Evolutionary conservation across 1,284 basidiomycete genomes (phyloP), one percentile per base, ranked within the genome.

Genomic region (Termitomyces sp.): DNA sequence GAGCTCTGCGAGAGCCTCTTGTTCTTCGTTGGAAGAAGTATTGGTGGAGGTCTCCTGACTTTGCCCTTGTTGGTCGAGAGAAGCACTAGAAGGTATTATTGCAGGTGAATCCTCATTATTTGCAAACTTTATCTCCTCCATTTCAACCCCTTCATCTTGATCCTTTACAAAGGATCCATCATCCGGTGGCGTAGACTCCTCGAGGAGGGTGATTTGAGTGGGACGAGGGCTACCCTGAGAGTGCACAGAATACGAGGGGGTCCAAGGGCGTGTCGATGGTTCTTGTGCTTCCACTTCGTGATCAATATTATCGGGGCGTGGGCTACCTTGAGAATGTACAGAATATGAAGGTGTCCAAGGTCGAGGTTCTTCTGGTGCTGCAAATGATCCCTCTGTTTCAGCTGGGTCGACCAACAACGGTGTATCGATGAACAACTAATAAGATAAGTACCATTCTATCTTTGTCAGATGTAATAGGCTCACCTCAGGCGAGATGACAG

Each of bases 171-270:
- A 41, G 1, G 33, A 38, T 21, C 38, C 38, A 6, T 43, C 38
- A 1, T 38, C 21, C 13, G 44, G 16, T n/a, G 7, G 11, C 21
- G 48, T 16, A 14, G 38, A 19, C 19, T 56, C 56, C 33, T 57
- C 55, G 24, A 28, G 48, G 42, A 58, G 39, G 31, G 50, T 52
- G 30, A 26, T 28, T 19, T 48, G 46, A 39, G 18, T 38, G 9
- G 44, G 49, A 6, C 59, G 53, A 34, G 64, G 64, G 41, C 64
- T 68, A 21, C 65, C 65, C 45, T 66, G 64, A 21, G 60, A 64
- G 30, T 67, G 66, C 2, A 67, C 65, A 11, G 65, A 66, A 44
- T 67, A 66, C 13, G 65, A 67, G 34, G 66, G 63, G 39, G 65
- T 66, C 65, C 64, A 66, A 21, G 64, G 57, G 14, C 60, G 56